These are phyloP conservation scores for Lipomyces sp. DNA, from an alignment of 805 yeast genomes.

Conservation along the genomic window DNA sequence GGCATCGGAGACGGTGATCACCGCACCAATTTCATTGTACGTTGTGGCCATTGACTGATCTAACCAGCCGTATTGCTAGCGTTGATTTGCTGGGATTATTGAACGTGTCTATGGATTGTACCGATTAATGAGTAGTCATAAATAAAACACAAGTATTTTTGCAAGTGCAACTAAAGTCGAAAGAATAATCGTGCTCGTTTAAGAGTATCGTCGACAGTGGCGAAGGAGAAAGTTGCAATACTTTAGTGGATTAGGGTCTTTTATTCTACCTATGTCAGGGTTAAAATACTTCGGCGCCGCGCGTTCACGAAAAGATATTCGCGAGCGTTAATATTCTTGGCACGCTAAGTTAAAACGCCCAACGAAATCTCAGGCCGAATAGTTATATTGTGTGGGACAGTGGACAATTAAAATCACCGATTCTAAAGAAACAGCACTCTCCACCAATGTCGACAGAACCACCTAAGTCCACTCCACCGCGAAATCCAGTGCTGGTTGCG, in stretches of 20 bases:
- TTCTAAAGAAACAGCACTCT: background rate
- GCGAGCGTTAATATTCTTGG: too few relatives aligned
- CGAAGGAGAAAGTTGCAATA: too few relatives aligned
- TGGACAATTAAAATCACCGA: background rate
- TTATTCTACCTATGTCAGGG: too few relatives aligned
- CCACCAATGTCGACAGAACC: background rate
- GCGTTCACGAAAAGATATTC: background rate
- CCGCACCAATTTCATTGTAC: conserved; percentile 29
- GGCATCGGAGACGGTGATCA: conserved; percentile 8
- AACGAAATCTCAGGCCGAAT: background rate
- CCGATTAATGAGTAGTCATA: background rate
- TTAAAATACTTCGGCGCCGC: background rate
- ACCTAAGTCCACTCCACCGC: conserved; percentile 2
- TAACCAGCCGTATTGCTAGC: background rate
- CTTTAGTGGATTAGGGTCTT: background rate
- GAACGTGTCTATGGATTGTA: background rate
- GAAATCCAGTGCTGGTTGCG: conserved; percentile 75
- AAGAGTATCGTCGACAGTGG: background rate
- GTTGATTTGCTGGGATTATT: background rate
- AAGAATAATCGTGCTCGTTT: background rate
- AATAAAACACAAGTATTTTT: background rate
- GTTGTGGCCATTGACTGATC: conserved; percentile 1
- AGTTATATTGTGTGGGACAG: background rate
- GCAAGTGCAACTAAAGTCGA: background rate
- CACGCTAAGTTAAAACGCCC: background rate